phyloP scores from a whole-genome alignment of 306 rosid species.

The Sphenostylis stenocarpa region DNA sequence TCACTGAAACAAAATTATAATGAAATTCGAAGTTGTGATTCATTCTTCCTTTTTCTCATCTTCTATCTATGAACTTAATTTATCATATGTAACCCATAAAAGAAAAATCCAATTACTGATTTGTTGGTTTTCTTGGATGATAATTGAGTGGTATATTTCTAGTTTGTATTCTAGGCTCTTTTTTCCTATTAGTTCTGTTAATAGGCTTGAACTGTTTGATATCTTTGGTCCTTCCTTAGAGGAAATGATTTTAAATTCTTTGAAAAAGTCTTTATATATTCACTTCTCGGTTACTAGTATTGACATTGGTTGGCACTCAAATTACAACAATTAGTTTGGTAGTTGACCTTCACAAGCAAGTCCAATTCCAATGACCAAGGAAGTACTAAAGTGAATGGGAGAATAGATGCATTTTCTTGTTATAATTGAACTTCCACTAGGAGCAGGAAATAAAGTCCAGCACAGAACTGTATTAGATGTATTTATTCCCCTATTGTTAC shows the following conservation, averaged over 20 bases:
- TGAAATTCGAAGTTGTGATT: neutral
- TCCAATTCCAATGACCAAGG: neutral
- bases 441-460: neutral
- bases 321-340: neutral
- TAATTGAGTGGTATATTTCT: neutral
- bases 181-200: neutral
- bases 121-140: neutral
- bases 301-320: neutral
- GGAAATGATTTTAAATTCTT: neutral
- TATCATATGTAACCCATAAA: neutral
- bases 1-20: neutral
- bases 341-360: neutral
- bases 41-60: neutral
- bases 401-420: neutral
- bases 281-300: neutral
- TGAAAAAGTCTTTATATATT: neutral
- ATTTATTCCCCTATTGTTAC: neutral
- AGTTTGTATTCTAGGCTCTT: neutral
- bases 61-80: neutral
- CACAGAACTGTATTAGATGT: too few relatives aligned
- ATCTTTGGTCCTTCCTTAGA: constrained; percentile 11
- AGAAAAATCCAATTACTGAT: neutral
- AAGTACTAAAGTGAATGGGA: neutral
- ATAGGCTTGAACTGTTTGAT: neutral
- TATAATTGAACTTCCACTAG: constrained; percentile 1